A percentile compares a stretch with the other conserved stretches of the same genome.
Conservation (phyloP, 208 protist species). For the Spironucleus salmonicida region DNA sequence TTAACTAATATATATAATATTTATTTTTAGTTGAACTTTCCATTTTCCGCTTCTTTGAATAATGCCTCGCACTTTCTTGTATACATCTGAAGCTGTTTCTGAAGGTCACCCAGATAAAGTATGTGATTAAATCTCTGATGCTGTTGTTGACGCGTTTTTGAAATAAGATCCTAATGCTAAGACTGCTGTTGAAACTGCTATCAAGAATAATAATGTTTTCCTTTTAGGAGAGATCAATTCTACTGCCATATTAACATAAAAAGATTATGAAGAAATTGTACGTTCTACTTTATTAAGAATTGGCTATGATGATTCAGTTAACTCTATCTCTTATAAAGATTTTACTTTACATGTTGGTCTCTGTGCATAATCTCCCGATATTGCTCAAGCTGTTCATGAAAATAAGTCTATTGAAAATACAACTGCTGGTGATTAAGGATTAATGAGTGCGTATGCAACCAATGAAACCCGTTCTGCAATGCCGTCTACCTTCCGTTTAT, state of each 20-base stretch:
- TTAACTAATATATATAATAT: too few relatives aligned
- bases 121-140: conserved; percentile 75
- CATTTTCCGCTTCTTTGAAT: too few relatives aligned
- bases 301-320: conserved; percentile 76
- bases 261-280: conserved; percentile 89
- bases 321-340: conserved; percentile 83
- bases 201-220: conserved; percentile 94
- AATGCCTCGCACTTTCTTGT: not conserved
- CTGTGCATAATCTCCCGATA: conserved; percentile 94
- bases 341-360: conserved; percentile 86
- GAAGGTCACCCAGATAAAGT: conserved; percentile 26
- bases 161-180: conserved; percentile 78
- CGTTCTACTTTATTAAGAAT: conserved; percentile 84
- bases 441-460: conserved; percentile 99
- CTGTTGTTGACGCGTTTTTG: conserved; percentile 94
- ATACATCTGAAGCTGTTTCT: conserved; percentile 6
- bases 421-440: conserved; percentile 94
- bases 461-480: conserved; percentile 91
- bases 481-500: conserved; percentile 85
- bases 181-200: conserved; percentile 90
- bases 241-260: conserved; percentile 58
- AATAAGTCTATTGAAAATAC: conserved; percentile 70
- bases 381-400: conserved; percentile 83
- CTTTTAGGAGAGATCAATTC: conserved; percentile 98
- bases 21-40: too few relatives aligned